phyloP scores from a whole-genome alignment of 495 filamentous ascomycete genomes.

The Neurospora africana region DNA sequence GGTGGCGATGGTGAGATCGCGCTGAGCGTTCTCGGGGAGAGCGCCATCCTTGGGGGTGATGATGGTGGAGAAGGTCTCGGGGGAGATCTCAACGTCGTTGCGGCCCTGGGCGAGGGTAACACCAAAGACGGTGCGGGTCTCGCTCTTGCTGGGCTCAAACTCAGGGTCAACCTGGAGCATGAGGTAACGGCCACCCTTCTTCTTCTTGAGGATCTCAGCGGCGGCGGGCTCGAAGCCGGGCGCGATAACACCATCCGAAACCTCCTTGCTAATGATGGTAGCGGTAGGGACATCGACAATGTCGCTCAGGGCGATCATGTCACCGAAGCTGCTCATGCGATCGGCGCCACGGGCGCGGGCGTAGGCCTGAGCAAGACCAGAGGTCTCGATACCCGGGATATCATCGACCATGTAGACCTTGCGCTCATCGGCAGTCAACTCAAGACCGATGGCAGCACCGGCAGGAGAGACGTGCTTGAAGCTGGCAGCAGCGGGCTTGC shows the following conservation, averaged over 20 bases:
- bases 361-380: slow-evolving; percentile 83
- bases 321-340: slow-evolving; percentile 94
- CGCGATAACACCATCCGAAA: slow-evolving; percentile 93
- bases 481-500: slow-evolving; percentile 85
- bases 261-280: slow-evolving; percentile 93
- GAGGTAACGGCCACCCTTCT: slow-evolving; percentile 96
- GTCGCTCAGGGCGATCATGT: slow-evolving; percentile 88
- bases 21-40: slow-evolving; percentile 69
- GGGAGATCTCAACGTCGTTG: slow-evolving; percentile 80
- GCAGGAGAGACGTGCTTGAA: slow-evolving; percentile 99
- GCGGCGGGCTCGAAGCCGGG: slow-evolving; percentile 75
- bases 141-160: slow-evolving; percentile 64
- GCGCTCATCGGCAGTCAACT: slow-evolving; percentile 73
- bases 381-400: slow-evolving; percentile 76
- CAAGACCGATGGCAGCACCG: slow-evolving; percentile 85
- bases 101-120: slow-evolving; percentile 77
- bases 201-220: slow-evolving; percentile 86
- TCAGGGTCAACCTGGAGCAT: slow-evolving; percentile 87
- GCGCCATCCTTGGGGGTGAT: slow-evolving; percentile 68
- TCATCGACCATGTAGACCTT: slow-evolving; percentile 98
- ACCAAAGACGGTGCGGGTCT: slow-evolving; percentile 80
- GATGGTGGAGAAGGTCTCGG: slow-evolving; percentile 72
- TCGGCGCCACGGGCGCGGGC: slow-evolving; percentile 90
- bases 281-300: slow-evolving; percentile 82
- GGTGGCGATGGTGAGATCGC: slow-evolving; percentile 90